Base-by-base conservation (phyloP, 1,139 yeast genomes). In the Debaryomyces singareniensis region DNA sequence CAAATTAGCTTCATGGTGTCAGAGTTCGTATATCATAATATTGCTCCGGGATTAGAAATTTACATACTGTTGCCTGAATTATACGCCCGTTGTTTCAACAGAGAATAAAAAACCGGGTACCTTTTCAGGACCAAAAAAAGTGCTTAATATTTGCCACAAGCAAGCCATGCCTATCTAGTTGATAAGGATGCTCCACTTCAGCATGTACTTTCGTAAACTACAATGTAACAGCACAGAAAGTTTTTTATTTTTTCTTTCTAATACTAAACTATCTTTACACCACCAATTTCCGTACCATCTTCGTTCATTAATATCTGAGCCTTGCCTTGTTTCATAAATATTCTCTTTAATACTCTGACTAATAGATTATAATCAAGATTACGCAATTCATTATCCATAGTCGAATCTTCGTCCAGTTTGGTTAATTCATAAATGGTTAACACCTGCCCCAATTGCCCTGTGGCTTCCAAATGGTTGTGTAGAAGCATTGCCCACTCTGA, bases 371-470 rank as follows among this genome's bases (percentile, higher is more conserved):
- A 68, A 43, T 85, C 87, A 47, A 87, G 67, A 20, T 75, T 75
- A 35, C 68, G 66, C 42, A 89, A 76, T 26, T 72, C 78, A 39
- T 73, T 75, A 2, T 69, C 67, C 3, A 58, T 45, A 1, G 77
- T 73, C 25, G 71, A 57, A 23, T 83, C 94, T 28, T 62, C 68
- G n/a, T n/a, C n/a, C 45, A 85, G 83, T 37, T 75, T 71, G 0
- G 73, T 62, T 27, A 91, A 54, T 52, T 91, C 98, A 54, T 83
- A 89, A 6, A 87, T 55, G 0, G 98, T 91, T 33, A 91, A 58
- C 2, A 91, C 82, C 1, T 79, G 63, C 5, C 87, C 87, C 34
- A 71, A 62, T 51, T 86, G 95, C 0, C 96, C 96, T 0, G 89
- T 71, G 11, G 65, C 61, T 33, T 80, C 89, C 13, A 84, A 59